Evolutionary conservation across 176 grass and related monocot species (phyloP).

Genomic region (Typha latifolia): DNA sequence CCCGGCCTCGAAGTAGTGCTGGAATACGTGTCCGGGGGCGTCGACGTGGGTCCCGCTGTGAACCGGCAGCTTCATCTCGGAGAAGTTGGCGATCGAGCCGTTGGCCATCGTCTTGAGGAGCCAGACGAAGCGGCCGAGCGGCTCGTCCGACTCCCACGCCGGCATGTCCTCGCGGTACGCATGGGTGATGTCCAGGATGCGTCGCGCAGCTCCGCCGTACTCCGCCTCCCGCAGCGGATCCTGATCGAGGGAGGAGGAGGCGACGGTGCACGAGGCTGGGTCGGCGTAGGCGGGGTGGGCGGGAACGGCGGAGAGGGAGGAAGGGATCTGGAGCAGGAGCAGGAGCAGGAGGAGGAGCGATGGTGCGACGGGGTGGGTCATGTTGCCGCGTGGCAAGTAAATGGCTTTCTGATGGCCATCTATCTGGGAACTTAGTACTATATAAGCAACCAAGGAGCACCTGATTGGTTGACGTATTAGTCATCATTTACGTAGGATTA

Average conservation of each 20-base stretch:
- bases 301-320: neutral
- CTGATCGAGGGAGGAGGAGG: neutral
- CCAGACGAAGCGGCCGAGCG: conserved; percentile 35
- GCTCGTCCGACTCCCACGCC: conserved; percentile 20
- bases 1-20: conserved; percentile 27
- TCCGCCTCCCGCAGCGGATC: conserved; percentile 32
- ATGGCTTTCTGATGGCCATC: too few species aligned
- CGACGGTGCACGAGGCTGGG: conserved; percentile 22
- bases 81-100: conserved; percentile 51
- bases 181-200: conserved; percentile 82
- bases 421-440: too few species aligned
- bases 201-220: conserved; percentile 29
- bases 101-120: conserved; percentile 62
- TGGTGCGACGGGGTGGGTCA: too few species aligned
- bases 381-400: too few species aligned
- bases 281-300: conserved; percentile 20
- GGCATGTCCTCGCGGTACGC: conserved; percentile 56
- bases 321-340: neutral
- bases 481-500: too few species aligned
- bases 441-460: too few species aligned
- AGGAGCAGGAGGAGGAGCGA: neutral
- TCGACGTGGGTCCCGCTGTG: conserved; percentile 70
- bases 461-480: too few species aligned
- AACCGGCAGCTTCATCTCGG: conserved; percentile 48
- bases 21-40: conserved; percentile 45